Percentiles rank a stretch among this genome's conserved stretches.
Evolutionary conservation across 2,329 filamentous ascomycete species (phyloP).

Genomic region (Paecilomyces sp.): DNA sequence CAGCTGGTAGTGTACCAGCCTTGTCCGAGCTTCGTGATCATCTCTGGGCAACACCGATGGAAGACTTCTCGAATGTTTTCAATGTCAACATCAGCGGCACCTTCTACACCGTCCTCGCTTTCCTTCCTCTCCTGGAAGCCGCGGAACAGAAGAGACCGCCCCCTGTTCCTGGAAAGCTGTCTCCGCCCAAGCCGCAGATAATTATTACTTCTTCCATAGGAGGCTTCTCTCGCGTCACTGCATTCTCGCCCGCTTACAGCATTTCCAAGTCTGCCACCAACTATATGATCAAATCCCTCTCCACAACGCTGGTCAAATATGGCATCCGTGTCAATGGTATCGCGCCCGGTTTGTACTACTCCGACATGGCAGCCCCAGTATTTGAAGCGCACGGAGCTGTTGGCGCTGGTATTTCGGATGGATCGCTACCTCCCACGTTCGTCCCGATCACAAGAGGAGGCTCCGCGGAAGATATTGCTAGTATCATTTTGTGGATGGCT

Average conservation of each 20-base stretch:
- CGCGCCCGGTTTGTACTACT: slow-evolving; percentile 50
- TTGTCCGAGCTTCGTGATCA: slow-evolving; percentile 37
- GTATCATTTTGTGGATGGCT: slow-evolving; percentile 58
- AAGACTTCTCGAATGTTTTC: slow-evolving; percentile 26
- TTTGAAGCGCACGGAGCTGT: slow-evolving; percentile 34
- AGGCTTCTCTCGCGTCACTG: slow-evolving; percentile 32
- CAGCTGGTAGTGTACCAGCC: slow-evolving; percentile 8
- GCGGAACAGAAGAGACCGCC: slow-evolving; percentile 32
- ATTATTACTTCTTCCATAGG: slow-evolving; percentile 43
- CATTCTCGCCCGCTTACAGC: slow-evolving; percentile 37
- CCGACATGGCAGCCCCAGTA: slow-evolving; percentile 51
- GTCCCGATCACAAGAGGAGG: slow-evolving; percentile 57
- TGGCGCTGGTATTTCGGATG: slow-evolving; percentile 28
- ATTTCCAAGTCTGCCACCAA: slow-evolving; percentile 42
- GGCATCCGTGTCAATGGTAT: slow-evolving; percentile 45
- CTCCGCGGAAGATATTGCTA: slow-evolving; percentile 56
- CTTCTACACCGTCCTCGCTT: slow-evolving; percentile 35
- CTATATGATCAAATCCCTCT: slow-evolving; percentile 44
- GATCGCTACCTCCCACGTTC: slow-evolving; percentile 33
- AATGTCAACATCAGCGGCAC: slow-evolving; percentile 33
- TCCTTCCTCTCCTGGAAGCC: slow-evolving; percentile 35
- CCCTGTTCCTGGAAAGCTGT: slow-evolving; percentile 19
- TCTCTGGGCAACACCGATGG: slow-evolving; percentile 31
- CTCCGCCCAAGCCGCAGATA: slow-evolving; percentile 35
- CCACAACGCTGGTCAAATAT: slow-evolving; percentile 33